Percentiles rank a stretch among this genome's conserved stretches.
Conservation (phyloP, 805 yeast species). For the Barnettozyma salicaria region DNA sequence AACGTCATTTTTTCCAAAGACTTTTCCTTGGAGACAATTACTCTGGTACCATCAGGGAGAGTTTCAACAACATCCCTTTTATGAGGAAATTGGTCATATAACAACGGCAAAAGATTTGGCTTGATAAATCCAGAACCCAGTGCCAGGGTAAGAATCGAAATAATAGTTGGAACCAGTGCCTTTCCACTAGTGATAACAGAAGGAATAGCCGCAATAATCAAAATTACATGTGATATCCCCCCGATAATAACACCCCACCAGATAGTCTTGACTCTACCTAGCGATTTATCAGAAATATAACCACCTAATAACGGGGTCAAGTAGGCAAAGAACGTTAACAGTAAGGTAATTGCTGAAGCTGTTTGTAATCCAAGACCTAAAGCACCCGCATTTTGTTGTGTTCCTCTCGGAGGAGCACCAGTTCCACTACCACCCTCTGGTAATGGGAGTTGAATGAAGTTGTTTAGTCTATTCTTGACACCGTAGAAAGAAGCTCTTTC, state of each 20-base stretch:
- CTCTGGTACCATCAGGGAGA: slow-evolving; percentile 55
- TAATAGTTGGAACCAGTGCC: slow-evolving; percentile 53
- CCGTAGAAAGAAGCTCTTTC: slow-evolving; percentile 84
- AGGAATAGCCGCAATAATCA: slow-evolving; percentile 66
- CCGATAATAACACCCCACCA: slow-evolving; percentile 52
- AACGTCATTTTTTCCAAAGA: slow-evolving; percentile 69
- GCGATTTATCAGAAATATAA: slow-evolving; percentile 62
- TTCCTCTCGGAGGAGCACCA: slow-evolving; percentile 18
- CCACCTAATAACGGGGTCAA: slow-evolving; percentile 75
- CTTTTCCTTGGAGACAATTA: slow-evolving; percentile 59
- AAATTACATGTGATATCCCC: slow-evolving; percentile 52
- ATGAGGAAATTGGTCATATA: slow-evolving; percentile 67
- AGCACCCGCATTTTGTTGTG: slow-evolving; percentile 38
- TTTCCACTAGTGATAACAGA: slow-evolving; percentile 37
- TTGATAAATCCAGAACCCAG: slow-evolving; percentile 77
- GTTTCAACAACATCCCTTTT: slow-evolving; percentile 51
- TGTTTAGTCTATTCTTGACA: slow-evolving; percentile 64
- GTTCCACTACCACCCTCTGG: slow-evolving; percentile 34
- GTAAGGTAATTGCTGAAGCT: slow-evolving; percentile 67
- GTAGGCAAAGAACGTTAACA: slow-evolving; percentile 78
- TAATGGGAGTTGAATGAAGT: slow-evolving; percentile 58
- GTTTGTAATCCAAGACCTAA: slow-evolving; percentile 51
- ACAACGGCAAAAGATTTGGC: slow-evolving; percentile 58
- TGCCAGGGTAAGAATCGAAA: slow-evolving; percentile 47
- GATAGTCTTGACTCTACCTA: slow-evolving; percentile 68